Percentiles rank a stretch among this genome's conserved stretches.
Conservation (phyloP, 441 rosid species). For the Kokia cookei region DNA sequence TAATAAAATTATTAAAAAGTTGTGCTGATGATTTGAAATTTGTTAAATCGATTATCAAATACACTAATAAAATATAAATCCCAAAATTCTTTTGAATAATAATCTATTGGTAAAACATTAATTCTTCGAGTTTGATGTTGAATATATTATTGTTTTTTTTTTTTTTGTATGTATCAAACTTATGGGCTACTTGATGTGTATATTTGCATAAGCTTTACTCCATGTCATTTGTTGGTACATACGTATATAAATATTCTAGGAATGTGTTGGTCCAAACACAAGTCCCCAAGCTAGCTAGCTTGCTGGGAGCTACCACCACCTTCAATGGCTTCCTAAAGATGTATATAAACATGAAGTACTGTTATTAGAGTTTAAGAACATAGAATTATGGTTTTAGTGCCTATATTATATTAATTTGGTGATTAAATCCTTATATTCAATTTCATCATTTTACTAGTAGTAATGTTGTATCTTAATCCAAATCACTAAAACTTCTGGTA, state of each 20-base stretch:
- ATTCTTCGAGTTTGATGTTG: not conserved
- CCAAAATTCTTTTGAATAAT: not conserved
- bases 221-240: constrained; percentile 21
- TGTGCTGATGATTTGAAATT: too few relatives aligned
- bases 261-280: constrained; percentile 11
- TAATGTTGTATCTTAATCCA: too few relatives aligned
- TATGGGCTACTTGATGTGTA: constrained; percentile 25
- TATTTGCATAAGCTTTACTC: constrained; percentile 37
- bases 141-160: too few relatives aligned
- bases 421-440: too few relatives aligned
- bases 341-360: not conserved
- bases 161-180: constrained; percentile 7
- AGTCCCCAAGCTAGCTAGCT: not conserved
- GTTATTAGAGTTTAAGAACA: too few relatives aligned
- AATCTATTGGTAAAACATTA: not conserved
- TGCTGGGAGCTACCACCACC: not conserved
- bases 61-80: not conserved
- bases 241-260: not conserved
- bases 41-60: too few relatives aligned
- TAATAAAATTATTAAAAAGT: too few relatives aligned
- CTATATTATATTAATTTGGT: too few relatives aligned
- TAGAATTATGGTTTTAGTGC: too few relatives aligned
- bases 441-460: too few relatives aligned
- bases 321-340: not conserved
- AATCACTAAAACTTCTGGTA: too few relatives aligned